Base-by-base conservation (phyloP, 2,329 filamentous ascomycete genomes). In the Stromatinia cepivora region DNA sequence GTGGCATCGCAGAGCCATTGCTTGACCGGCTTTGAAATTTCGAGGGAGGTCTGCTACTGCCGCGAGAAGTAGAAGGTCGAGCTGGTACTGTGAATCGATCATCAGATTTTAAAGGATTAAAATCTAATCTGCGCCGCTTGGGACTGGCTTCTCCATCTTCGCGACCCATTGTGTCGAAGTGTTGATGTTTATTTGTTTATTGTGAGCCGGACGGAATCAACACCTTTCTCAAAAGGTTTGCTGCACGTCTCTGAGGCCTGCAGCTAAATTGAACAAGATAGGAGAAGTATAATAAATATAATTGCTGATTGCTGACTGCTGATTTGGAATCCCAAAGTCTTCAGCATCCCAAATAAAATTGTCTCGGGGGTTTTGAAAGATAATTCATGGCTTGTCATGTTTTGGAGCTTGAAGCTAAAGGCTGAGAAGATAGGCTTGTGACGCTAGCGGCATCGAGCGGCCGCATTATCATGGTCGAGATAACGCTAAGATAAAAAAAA, bases 111-210 rank as follows among this genome's bases (percentile, higher is more conserved):
- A 84, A 75, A 34, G 83, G 83, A 72, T 85, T 85, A 71, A 85
- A 83, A 73, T 92, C 87, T n/a, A 92, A 79, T 78, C 86, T 90
- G 52, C 90, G 86, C 75, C 90, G 82, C 79, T 89, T 91, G 5
- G 87, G 87, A 77, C 85, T 88, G 65, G 77, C 66, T 67, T 77
- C 76, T 62, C 73, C 73, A 70, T 84, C 79, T 67, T 79, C 79
- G 69, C 79, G 78, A 25, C 75, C 76, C 81, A 83, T 83, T 76
- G n/a, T 48, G 15, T 46, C 28, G 39, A 45, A 17, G 13, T 42
- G 65, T 22, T 48, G n/a, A 20, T 31, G 25, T 42, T 15, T 42
- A 42, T 42, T 59, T 67, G 42, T 53, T 45, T 59, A 53, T 66
- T 62, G 61, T 52, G 31, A 52, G 39, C 58, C 39, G 54, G 15